Evolutionary conservation across 306 rosid genomes (phyloP).

Genomic region (Dalbergia oliveri): DNA sequence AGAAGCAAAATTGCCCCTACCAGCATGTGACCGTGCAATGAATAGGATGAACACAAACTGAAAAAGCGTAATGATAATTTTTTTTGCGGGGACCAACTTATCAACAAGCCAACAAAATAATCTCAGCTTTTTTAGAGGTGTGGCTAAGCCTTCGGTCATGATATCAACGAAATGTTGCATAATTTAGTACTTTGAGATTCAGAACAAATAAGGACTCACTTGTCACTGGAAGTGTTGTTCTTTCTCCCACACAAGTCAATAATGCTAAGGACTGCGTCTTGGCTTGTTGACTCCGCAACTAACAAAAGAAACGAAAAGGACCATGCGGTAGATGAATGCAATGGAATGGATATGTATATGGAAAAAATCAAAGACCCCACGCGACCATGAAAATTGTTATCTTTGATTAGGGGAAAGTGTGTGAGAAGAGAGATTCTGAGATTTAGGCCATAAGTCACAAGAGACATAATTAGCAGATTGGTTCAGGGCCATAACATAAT

Average conservation of each 20-base stretch:
- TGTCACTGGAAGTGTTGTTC: constrained; percentile 38
- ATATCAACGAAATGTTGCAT: constrained; percentile 53
- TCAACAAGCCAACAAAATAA: constrained; percentile 61
- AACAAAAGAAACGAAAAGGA: constrained; percentile 43
- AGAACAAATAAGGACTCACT: constrained; percentile 37
- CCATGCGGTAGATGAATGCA: not conserved
- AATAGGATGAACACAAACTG: constrained; percentile 57
- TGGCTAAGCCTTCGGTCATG: constrained; percentile 40
- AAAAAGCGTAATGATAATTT: constrained; percentile 48
- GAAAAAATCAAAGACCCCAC: constrained; percentile 52
- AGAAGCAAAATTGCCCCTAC: constrained; percentile 46
- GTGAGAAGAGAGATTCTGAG: constrained; percentile 31
- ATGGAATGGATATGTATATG: constrained; percentile 17
- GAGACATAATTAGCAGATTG: constrained; percentile 58
- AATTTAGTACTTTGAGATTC: constrained; percentile 59
- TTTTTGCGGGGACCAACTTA: constrained; percentile 42
- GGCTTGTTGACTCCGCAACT: constrained; percentile 86
- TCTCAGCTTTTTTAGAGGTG: constrained; percentile 47
- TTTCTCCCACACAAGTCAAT: constrained; percentile 60
- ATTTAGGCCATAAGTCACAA: constrained; percentile 35
- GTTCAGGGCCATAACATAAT: constrained; percentile 47
- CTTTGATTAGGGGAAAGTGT: constrained; percentile 11
- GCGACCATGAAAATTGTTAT: constrained; percentile 9
- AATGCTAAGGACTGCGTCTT: constrained; percentile 50
- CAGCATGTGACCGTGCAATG: constrained; percentile 56